A percentile compares a stretch with the other conserved stretches of the same genome.
phyloP scores from a whole-genome alignment of 2,329 filamentous ascomycete genomes.

The Xylaria sp. region DNA sequence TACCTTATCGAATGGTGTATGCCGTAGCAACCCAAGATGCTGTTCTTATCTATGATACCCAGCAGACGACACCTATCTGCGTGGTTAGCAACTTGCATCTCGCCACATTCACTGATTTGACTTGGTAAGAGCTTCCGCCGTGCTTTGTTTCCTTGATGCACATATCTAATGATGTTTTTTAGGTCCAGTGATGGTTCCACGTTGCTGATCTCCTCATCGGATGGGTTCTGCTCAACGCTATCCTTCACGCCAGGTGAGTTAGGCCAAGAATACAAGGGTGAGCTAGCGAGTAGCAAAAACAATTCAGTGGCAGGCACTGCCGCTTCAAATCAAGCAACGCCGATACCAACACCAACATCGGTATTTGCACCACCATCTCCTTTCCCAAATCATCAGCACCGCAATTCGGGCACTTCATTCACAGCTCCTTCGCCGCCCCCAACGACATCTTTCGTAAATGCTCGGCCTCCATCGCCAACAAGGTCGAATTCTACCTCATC shows the following conservation, averaged over 20 bases:
- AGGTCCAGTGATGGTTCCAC: conserved; percentile 79
- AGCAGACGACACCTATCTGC: conserved; percentile 91
- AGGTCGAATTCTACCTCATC: conserved; percentile 88
- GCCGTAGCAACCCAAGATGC: conserved; percentile 97
- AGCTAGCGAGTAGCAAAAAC: conserved; percentile 59
- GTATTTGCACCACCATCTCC: conserved; percentile 67
- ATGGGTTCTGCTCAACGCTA: conserved; percentile 94
- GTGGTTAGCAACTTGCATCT: conserved; percentile 97
- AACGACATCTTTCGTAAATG: conserved; percentile 62
- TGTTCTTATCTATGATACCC: conserved; percentile 93
- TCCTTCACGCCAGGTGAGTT: conserved; percentile 85
- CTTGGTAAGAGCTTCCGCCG: conserved; percentile 69
- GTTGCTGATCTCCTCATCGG: conserved; percentile 93
- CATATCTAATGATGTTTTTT: conserved; percentile 40
- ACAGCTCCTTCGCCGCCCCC: conserved; percentile 63
- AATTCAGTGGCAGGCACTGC: conserved; percentile 47
- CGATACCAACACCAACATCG: conserved; percentile 72
- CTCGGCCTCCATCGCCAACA: conserved; percentile 77
- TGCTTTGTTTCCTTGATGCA: not conserved
- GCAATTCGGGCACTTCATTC: conserved; percentile 63
- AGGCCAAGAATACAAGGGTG: conserved; percentile 78
- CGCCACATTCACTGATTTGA: conserved; percentile 94
- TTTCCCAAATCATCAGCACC: conserved; percentile 61
- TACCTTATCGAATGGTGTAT: conserved; percentile 94
- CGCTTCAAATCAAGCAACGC: conserved; percentile 68